phyloP scores from a whole-genome alignment of 805 yeast species.

The Pichia pseudocactophila region DNA sequence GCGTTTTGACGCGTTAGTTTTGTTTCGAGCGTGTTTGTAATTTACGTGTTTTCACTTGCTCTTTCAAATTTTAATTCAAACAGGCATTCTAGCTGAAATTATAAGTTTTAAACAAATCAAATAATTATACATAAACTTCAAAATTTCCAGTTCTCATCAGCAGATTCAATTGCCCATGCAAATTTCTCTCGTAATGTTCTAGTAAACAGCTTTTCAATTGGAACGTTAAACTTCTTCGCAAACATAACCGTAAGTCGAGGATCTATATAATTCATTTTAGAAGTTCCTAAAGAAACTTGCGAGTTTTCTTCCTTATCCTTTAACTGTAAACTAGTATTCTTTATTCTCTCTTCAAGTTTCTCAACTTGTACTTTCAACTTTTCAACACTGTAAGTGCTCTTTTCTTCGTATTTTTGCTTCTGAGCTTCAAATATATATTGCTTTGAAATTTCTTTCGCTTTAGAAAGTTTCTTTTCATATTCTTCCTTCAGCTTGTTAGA shows the following conservation, averaged over 20 bases:
- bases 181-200: constrained; percentile 89
- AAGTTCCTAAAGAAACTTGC: constrained; percentile 85
- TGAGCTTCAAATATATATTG: constrained; percentile 50
- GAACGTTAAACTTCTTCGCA: constrained; percentile 77
- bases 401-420: constrained; percentile 49
- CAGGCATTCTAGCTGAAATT: too few relatives aligned
- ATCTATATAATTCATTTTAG: constrained; percentile 91
- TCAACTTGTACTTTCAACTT: constrained; percentile 66
- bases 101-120: too few relatives aligned
- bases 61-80: too few relatives aligned
- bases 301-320: constrained; percentile 93
- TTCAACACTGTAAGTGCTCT: constrained; percentile 47
- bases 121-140: too few relatives aligned
- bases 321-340: constrained; percentile 60
- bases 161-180: constrained; percentile 91
- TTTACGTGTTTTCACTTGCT: too few relatives aligned
- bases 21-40: too few relatives aligned
- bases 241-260: constrained; percentile 88
- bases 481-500: constrained; percentile 44
- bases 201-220: constrained; percentile 85
- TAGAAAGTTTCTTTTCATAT: constrained; percentile 44
- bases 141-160: constrained; percentile 81
- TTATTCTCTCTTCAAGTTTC: constrained; percentile 61
- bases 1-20: too few relatives aligned
- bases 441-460: constrained; percentile 41